phyloP scores from a whole-genome alignment of 805 yeast genomes.

The Metschnikowia continentalis region DNA sequence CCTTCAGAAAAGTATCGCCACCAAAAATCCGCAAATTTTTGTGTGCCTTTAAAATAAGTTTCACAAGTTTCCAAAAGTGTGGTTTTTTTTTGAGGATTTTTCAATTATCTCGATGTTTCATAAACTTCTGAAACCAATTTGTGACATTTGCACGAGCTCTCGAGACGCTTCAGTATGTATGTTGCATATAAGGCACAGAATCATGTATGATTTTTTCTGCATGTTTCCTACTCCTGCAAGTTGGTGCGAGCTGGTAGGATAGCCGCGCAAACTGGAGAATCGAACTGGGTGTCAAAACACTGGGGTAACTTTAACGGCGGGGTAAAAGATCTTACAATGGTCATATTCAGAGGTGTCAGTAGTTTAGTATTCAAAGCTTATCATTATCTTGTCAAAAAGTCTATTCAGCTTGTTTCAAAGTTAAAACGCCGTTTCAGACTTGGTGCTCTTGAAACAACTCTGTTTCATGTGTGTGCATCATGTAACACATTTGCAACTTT shows the following conservation, averaged over 20 bases:
- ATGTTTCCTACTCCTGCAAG: constrained; percentile 1
- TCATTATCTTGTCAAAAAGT: not conserved
- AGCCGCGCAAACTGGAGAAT: constrained; percentile 1
- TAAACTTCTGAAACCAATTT: not conserved
- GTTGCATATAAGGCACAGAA: not conserved
- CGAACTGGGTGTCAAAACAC: not conserved
- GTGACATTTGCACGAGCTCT: not conserved
- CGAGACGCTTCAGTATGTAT: not conserved
- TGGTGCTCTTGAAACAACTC: not conserved
- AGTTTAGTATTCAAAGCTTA: not conserved
- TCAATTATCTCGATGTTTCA: not conserved
- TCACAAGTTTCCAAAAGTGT: not conserved
- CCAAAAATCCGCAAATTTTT: not conserved
- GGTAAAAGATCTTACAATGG: not conserved
- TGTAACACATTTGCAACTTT: not conserved
- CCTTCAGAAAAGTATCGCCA: not conserved
- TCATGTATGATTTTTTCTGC: constrained; percentile 1
- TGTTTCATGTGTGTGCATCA: not conserved
- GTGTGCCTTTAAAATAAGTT: too few relatives aligned
- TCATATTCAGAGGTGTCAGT: not conserved
- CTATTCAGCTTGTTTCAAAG: not conserved
- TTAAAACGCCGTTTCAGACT: not conserved
- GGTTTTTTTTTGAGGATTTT: not conserved
- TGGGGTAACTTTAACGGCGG: not conserved
- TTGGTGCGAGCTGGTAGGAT: constrained; percentile 1